Evolutionary conservation across 2,329 filamentous ascomycete genomes (phyloP).

Genomic region (Cryoendolithus antarcticus): DNA sequence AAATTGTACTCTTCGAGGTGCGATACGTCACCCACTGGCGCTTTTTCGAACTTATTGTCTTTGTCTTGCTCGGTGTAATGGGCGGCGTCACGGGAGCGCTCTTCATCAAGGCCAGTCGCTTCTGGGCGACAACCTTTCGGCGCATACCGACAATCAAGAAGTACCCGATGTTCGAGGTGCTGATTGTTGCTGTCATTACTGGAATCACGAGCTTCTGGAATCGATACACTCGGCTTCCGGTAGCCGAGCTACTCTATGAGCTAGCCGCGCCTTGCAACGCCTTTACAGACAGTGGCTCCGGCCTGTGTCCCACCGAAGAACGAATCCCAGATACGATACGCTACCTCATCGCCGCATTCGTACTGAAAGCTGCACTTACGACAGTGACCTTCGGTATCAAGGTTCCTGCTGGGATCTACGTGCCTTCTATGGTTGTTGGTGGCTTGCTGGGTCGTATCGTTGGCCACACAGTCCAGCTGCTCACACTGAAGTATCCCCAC

Average conservation of each 20-base stretch:
- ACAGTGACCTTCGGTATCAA: slow-evolving; percentile 92
- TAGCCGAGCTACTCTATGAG: slow-evolving; percentile 82
- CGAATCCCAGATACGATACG: slow-evolving; percentile 68
- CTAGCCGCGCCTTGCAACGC: slow-evolving; percentile 77
- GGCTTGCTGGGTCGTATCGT: slow-evolving; percentile 81
- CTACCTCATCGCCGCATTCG: slow-evolving; percentile 62
- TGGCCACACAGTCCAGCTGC: slow-evolving; percentile 72
- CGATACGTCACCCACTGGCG: slow-evolving; percentile 85
- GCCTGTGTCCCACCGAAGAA: slow-evolving; percentile 63
- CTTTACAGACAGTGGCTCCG: slow-evolving; percentile 53
- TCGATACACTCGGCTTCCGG: slow-evolving; percentile 71
- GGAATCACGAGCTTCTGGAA: slow-evolving; percentile 90
- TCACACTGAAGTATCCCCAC: slow-evolving; percentile 60
- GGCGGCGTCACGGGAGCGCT: slow-evolving; percentile 77
- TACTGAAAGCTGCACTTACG: slow-evolving; percentile 82
- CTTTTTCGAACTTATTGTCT: slow-evolving; percentile 77
- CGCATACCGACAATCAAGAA: slow-evolving; percentile 68
- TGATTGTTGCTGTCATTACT: slow-evolving; percentile 75
- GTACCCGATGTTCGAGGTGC: slow-evolving; percentile 74
- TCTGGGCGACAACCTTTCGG: slow-evolving; percentile 84
- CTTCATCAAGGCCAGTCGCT: slow-evolving; percentile 89
- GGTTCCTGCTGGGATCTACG: slow-evolving; percentile 91
- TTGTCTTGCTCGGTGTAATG: slow-evolving; percentile 73
- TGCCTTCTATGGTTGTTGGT: slow-evolving; percentile 96
- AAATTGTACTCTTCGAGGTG: slow-evolving; percentile 94